These are phyloP conservation scores for Neostapfia colusana DNA, from an alignment of 176 grass and related monocot species.

Conservation along the genomic window DNA sequence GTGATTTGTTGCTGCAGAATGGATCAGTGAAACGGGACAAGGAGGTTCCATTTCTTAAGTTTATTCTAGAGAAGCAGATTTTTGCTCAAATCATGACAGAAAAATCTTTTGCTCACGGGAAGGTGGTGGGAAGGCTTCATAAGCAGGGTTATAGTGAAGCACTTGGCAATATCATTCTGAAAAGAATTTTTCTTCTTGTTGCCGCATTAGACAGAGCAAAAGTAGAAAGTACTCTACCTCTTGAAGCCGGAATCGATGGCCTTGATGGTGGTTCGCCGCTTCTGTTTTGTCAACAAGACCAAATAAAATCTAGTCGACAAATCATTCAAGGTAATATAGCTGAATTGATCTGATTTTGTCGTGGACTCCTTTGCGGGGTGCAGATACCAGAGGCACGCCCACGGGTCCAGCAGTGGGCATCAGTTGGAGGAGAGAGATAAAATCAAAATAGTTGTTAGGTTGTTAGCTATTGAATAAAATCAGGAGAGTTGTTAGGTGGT, in stretches of 20 bases:
- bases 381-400: too few species aligned
- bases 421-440: too few species aligned
- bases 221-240: slow-evolving; percentile 50
- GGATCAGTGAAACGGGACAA: slow-evolving; percentile 35
- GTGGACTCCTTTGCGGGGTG: too few species aligned
- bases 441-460: too few species aligned
- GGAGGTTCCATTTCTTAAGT: slow-evolving; percentile 56
- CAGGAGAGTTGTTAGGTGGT: too few species aligned
- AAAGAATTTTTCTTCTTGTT: slow-evolving; percentile 66
- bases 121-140: slow-evolving; percentile 36
- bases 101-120: slow-evolving; percentile 48
- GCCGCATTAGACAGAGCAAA: slow-evolving; percentile 60
- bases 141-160: slow-evolving; percentile 39
- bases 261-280: slow-evolving; percentile 62
- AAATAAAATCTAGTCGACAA: slow-evolving; percentile 65
- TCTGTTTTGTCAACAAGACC: slow-evolving; percentile 51
- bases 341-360: slow-evolving; percentile 17
- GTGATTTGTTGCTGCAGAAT: slow-evolving; percentile 47
- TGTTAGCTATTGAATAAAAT: too few species aligned
- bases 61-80: slow-evolving; percentile 60
- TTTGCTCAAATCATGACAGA: slow-evolving; percentile 44
- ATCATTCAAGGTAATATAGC: slow-evolving; percentile 51
- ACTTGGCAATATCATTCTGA: slow-evolving; percentile 47
- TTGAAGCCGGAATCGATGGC: slow-evolving; percentile 59
- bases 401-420: too few species aligned